Percentiles rank a stretch among this genome's conserved stretches.
phyloP scores from a whole-genome alignment of 257 asterid species.

The Ophiorrhiza pumila region DNA sequence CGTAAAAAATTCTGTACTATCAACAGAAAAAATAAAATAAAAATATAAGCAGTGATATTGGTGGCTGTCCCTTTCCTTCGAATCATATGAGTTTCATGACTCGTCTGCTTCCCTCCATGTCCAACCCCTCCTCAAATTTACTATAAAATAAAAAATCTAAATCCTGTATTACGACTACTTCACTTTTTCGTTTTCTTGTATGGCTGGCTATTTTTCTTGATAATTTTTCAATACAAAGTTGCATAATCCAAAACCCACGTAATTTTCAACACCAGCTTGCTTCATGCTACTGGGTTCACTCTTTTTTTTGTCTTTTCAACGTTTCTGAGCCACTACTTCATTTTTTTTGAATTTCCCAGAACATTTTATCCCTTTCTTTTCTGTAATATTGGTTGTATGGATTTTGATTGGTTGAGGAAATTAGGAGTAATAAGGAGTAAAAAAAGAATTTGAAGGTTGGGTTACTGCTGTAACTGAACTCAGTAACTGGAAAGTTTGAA shows the following conservation, averaged over 20 bases:
- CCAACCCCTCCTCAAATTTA: too few relatives aligned
- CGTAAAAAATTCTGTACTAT: neutral
- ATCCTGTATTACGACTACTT: neutral
- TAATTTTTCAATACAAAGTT: neutral
- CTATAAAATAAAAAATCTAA: too few relatives aligned
- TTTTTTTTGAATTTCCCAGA: neutral
- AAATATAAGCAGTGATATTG: neutral
- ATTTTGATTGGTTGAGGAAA: too few relatives aligned
- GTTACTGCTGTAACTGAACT: neutral
- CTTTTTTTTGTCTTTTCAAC: neutral
- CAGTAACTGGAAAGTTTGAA: neutral
- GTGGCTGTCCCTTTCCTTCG: constrained; percentile 8
- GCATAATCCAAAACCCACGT: neutral
- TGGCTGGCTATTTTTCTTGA: constrained; percentile 5
- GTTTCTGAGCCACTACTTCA: constrained; percentile 20
- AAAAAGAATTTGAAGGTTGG: neutral
- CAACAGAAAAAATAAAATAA: neutral
- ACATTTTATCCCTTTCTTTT: constrained; percentile 9
- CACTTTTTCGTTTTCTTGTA: neutral
- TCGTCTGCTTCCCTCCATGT: neutral
- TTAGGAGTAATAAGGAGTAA: neutral
- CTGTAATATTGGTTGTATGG: too few relatives aligned
- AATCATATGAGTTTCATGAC: constrained; percentile 19
- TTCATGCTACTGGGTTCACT: neutral
- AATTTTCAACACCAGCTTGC: neutral